phyloP scores from a whole-genome alignment of 164 flowering plant genomes.

The Warburgia ugandensis region DNA sequence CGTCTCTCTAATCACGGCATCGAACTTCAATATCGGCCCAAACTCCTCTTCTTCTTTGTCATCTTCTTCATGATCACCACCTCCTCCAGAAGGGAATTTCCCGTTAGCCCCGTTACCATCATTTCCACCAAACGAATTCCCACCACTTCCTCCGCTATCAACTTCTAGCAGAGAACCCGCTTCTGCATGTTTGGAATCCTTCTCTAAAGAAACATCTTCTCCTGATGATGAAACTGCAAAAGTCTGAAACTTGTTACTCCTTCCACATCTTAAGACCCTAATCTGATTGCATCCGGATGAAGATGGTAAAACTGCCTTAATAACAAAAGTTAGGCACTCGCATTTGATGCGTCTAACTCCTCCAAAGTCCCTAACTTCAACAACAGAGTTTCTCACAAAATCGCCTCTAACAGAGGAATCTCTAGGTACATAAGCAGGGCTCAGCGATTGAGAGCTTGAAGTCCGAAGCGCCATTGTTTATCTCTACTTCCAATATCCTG shows the following conservation, averaged over 20 bases:
- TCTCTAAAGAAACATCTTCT: neutral
- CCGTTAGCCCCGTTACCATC: slow-evolving; percentile 58
- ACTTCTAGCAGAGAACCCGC: slow-evolving; percentile 1
- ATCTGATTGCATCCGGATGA: no score
- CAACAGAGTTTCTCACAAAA: no score
- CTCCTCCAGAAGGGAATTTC: slow-evolving; percentile 27
- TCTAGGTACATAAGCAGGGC: neutral
- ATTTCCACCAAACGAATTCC: slow-evolving; percentile 17
- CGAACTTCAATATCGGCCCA: slow-evolving; percentile 59
- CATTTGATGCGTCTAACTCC: neutral
- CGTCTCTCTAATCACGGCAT: slow-evolving; percentile 53
- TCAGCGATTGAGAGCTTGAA: slow-evolving; percentile 6
- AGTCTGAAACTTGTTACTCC: slow-evolving; percentile 3
- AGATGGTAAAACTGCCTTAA: neutral
- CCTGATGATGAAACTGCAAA: slow-evolving; percentile 1
- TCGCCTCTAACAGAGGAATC: slow-evolving; percentile 4
- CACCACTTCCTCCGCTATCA: slow-evolving; percentile 17
- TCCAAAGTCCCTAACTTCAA: slow-evolving; percentile 7
- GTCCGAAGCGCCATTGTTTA: slow-evolving; percentile 11
- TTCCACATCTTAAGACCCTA: slow-evolving; percentile 5
- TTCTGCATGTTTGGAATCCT: slow-evolving; percentile 1
- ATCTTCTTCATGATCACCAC: slow-evolving; percentile 30
- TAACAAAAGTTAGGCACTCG: slow-evolving; percentile 1
- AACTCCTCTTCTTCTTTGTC: slow-evolving; percentile 61
- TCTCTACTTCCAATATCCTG: neutral